Base-by-base conservation (phyloP, 176 grass and related monocot species). In the Cymbopogon citratus region DNA sequence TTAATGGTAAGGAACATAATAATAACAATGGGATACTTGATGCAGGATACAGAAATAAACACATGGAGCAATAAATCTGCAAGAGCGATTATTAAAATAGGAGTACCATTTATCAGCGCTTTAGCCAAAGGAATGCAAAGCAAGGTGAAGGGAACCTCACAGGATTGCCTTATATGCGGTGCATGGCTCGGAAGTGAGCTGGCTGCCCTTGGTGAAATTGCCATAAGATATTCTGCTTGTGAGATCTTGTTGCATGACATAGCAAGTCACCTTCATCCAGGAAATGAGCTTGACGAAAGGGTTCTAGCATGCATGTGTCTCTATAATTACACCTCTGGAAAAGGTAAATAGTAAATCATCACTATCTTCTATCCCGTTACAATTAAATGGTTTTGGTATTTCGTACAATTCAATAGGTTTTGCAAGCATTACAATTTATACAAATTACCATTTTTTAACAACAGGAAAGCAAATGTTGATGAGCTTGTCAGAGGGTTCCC, bases 281-380 rank as follows among this genome's bases (percentile, higher is more conserved):
- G 96, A 38, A 91, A 81, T 52, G 87, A 95, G 45, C 88, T 95
- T 80, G 92, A 93, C 10, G 92, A 99, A 85, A 90, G 92, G 69
- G 67, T 99, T 83, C 77, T 99, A 44, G 87, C 92, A 63, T 99
- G 96, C 46, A 85, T 95, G 83, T 99, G 83, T 63, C 73, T 99
- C 14, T 99, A 99, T 66, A 99, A 93, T 60, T 99, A 90, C 83
- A 95, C 96, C 38, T 93, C 88, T 78, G 96, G 92, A 71, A 99
- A 95, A 99, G 96, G 96, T 99, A 95, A 84, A 73, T 41, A 76
- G 7, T 2, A 35, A 71, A 48, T 36, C 35, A 59, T 56, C 63
- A 65, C 48, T 61, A 21, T 60, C 41, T 28, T 71, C 51, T 77
- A 52, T 24, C 61, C 19, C 19, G 39, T 70, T 69, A 31, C 25